Percentiles rank a stretch among this genome's conserved stretches.
Conservation (phyloP, 225 moss, liverwort and hornwort species). For the Climacium dendroides region DNA sequence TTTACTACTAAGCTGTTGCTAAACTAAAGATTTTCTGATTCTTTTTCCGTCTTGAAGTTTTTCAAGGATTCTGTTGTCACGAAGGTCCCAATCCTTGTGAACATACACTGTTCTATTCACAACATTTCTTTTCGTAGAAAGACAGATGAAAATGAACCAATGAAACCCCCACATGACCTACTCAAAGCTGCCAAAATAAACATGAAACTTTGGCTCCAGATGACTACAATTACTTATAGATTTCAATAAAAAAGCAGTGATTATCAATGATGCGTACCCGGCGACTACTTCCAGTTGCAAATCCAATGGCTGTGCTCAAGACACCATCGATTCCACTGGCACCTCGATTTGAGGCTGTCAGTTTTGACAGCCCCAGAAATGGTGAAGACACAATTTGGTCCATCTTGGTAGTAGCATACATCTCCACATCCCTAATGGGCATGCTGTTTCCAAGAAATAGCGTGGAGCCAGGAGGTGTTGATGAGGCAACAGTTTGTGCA, state of each 20-base stretch:
- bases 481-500: conserved; percentile 57
- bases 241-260: background rate
- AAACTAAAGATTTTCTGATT: background rate
- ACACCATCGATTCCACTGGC: conserved; percentile 97
- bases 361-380: conserved; percentile 41
- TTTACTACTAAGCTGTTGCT: background rate
- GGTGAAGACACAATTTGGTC: conserved; percentile 15
- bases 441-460: conserved; percentile 93
- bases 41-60: background rate
- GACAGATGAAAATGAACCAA: background rate
- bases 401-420: conserved; percentile 52
- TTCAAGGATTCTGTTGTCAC: background rate
- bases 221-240: background rate
- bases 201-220: background rate
- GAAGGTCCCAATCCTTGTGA: background rate
- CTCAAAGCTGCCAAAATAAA: background rate
- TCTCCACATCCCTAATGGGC: conserved; percentile 97
- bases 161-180: background rate
- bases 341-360: conserved; percentile 81
- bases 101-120: background rate
- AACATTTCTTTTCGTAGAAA: background rate
- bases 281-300: conserved; percentile 75
- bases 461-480: conserved; percentile 53
- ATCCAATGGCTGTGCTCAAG: conserved; percentile 90
- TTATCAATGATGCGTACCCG: conserved; percentile 28